phyloP scores from a whole-genome alignment of 257 asterid genomes.

The Voacanga thouarsii region DNA sequence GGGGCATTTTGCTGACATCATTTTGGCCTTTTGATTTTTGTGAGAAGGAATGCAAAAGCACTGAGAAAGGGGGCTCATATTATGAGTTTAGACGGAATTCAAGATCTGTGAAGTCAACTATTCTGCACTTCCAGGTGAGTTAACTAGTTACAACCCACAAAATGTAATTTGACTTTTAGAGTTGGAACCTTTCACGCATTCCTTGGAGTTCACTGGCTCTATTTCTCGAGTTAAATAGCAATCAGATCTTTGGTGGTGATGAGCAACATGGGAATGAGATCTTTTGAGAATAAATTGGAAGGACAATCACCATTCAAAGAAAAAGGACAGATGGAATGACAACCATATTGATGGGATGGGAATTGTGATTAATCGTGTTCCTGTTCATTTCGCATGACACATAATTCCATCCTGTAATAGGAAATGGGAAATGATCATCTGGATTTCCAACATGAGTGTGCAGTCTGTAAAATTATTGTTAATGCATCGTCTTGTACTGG shows the following conservation, averaged over 20 bases:
- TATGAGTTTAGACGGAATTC: slow-evolving; percentile 79
- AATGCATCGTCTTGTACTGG: background rate
- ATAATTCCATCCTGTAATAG: background rate
- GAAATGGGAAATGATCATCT: background rate
- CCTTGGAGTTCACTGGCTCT: background rate
- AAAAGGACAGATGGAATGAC: background rate
- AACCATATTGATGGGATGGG: background rate
- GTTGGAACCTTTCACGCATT: background rate
- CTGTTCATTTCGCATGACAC: background rate
- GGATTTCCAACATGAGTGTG: background rate
- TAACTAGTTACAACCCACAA: background rate
- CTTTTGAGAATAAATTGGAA: background rate
- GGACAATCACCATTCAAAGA: background rate
- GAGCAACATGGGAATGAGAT: background rate
- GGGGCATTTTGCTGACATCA: background rate
- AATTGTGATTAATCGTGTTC: background rate
- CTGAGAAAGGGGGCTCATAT: slow-evolving; percentile 51
- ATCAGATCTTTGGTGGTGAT: background rate
- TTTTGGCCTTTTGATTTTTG: slow-evolving; percentile 6
- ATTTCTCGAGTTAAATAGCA: background rate
- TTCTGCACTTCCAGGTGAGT: slow-evolving; percentile 86
- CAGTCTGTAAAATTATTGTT: background rate
- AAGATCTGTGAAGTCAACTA: slow-evolving; percentile 85
- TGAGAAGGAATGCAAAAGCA: slow-evolving; percentile 63
- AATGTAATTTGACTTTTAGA: background rate